A percentile compares a stretch with the other conserved stretches of the same genome.
Conservation (phyloP, 1,284 basidiomycete genomes). For the Golubevia sp. region DNA sequence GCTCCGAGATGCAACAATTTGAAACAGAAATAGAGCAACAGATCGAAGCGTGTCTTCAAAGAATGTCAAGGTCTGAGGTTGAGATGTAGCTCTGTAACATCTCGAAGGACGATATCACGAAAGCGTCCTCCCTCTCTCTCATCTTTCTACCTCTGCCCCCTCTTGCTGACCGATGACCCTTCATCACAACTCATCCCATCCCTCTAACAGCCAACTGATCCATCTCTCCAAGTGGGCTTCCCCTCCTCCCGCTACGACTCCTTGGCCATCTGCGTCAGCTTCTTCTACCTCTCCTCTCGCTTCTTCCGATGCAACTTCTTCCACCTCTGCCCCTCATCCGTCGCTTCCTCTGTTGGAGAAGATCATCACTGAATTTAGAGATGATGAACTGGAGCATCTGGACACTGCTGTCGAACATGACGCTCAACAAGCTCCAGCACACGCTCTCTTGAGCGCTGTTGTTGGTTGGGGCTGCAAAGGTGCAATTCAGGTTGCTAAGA, state of each 20-base stretch:
- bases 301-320: not conserved
- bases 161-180: too few species aligned
- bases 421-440: conserved; percentile 87
- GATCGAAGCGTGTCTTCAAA: too few species aligned
- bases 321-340: conserved; percentile 63
- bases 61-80: too few species aligned
- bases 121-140: conserved; percentile 59
- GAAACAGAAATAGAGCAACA: too few species aligned
- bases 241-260: not conserved
- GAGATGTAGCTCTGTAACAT: conserved; percentile 71
- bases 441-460: conserved; percentile 83
- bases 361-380: conserved; percentile 83
- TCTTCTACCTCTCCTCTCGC: not conserved
- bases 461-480: conserved; percentile 84
- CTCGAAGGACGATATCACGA: conserved; percentile 72
- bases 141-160: conserved; percentile 5
- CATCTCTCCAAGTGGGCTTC: conserved; percentile 17
- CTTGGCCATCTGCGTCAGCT: not conserved
- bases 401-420: conserved; percentile 88
- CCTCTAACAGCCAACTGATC: conserved; percentile 27
- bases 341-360: conserved; percentile 77
- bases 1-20: too few species aligned
- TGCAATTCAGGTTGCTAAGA: conserved; percentile 86
- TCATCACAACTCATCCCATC: too few species aligned
- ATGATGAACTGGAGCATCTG: conserved; percentile 92